Conservation (phyloP, 2,329 filamentous ascomycete species). For the Hymenoscyphus occultus region DNA sequence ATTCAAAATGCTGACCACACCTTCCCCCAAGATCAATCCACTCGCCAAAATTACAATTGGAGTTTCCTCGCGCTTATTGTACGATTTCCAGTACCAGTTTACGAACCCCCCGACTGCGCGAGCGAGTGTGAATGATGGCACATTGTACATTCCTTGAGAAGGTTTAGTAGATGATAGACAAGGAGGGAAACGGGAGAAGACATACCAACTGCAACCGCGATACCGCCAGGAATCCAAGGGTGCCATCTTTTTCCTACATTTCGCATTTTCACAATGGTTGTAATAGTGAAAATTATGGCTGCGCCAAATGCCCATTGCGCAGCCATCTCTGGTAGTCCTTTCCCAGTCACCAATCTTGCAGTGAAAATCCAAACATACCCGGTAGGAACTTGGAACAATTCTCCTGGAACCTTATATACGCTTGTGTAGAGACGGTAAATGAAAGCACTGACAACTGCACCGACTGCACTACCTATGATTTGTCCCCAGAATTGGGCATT, state of each 20-base stretch:
- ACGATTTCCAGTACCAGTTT: conserved; percentile 73
- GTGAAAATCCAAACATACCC: conserved; percentile 98
- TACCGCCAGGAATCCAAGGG: conserved; percentile 80
- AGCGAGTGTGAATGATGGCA: conserved; percentile 90
- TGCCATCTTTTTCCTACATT: conserved; percentile 59
- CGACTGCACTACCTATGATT: conserved; percentile 82
- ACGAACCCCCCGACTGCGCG: conserved; percentile 75
- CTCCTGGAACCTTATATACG: conserved; percentile 84
- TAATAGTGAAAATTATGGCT: conserved; percentile 68
- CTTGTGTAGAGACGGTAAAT: conserved; percentile 89
- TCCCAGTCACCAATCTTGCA: conserved; percentile 84
- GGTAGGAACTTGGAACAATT: conserved; percentile 89
- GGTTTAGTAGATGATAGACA: conserved; percentile 9
- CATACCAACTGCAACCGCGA: conserved; percentile 87
- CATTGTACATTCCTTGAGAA: conserved; percentile 84
- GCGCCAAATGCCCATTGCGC: conserved; percentile 74
- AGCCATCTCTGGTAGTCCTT: conserved; percentile 81
- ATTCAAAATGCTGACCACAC: conserved; percentile 88
- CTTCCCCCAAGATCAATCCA: conserved; percentile 89
- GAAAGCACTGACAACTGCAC: conserved; percentile 79
- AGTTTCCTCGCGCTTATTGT: conserved; percentile 57
- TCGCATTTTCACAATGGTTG: conserved; percentile 69
- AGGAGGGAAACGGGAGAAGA: conserved; percentile 20
- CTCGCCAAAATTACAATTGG: conserved; percentile 85
- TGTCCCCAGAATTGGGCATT: conserved; percentile 97